Evolutionary conservation across 2,329 filamentous ascomycete genomes (phyloP).

Genomic region (Talaromyces sp.): DNA sequence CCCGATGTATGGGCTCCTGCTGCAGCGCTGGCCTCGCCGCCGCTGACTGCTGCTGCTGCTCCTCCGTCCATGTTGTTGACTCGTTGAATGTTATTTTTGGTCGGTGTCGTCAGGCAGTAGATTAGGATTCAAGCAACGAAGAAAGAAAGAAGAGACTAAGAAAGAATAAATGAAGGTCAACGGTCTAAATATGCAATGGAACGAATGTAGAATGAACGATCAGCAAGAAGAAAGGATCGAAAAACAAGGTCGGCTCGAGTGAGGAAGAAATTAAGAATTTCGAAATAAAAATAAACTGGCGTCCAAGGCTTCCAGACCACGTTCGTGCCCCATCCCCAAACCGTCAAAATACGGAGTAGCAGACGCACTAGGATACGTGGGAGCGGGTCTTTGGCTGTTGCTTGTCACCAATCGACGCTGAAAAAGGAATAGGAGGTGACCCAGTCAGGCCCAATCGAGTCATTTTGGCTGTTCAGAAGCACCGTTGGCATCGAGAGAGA

Average conservation of each 20-base stretch:
- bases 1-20: constrained; percentile 5
- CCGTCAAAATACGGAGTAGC: background rate
- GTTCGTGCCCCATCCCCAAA: background rate
- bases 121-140: background rate
- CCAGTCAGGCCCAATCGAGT: background rate
- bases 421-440: background rate
- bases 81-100: background rate
- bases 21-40: constrained; percentile 17
- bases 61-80: constrained; percentile 15
- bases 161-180: background rate
- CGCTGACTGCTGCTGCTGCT: constrained; percentile 15
- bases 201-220: constrained; percentile 5
- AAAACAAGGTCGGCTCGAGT: background rate
- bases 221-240: background rate
- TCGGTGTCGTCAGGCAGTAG: background rate
- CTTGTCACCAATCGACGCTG: background rate
- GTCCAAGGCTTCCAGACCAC: constrained; percentile 1
- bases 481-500: background rate
- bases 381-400: background rate
- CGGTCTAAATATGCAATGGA: background rate
- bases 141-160: background rate
- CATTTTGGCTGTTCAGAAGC: background rate
- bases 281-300: background rate
- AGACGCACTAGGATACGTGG: background rate
- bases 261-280: background rate